Base-by-base conservation (phyloP, 1,284 basidiomycete species). In the Chiua sp. region DNA sequence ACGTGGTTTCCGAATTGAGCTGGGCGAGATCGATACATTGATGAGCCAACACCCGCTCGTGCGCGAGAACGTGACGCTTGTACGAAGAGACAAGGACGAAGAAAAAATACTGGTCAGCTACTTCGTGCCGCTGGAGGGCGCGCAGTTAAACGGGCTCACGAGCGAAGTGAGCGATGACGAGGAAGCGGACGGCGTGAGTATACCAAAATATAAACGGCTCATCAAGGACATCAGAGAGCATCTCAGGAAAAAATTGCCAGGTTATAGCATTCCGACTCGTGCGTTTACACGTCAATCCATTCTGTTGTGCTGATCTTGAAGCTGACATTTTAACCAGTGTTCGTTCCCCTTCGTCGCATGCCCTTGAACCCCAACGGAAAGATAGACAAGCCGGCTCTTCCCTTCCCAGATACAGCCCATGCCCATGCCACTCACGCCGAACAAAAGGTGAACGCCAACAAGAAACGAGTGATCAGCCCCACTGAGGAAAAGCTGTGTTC, bases 351-450 rank as follows among this genome's bases (percentile, higher is more conserved):
- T 46, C 86, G 86, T 62, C 92, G 94, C 64, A 98, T 99, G 92
- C 98, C 98, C 16, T 85, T 99, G 55, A 99, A 98, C 74, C 98
- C 98, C 6, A 99, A 99, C 75, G 98, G 98, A 63, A 99, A 99
- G 80, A 92, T 99, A 73, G 98, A 99, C 82, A 99, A 99, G 76
- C 97, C 98, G 0, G 94, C 95, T 0, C 86, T 99, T 53, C 98
- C 98, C 18, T 99, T 99, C 91, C 98, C 98, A 3, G 98, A 99
- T 77, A 99, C 98, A 2, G 93, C 91, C 4, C 88, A 94, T 59
- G 86, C 86, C 5, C 82, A 82, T 23, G 69, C 79, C 28, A 67
- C 79, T 32, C 72, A 79, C 18, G 62, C 71, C 11, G 72, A 76
- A 68, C 78, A 64, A 59, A 78, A 69, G 63, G 69, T 72, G 10